phyloP scores from a whole-genome alignment of 192 early-diverging fungal species.

The Kappamyces sp. region DNA sequence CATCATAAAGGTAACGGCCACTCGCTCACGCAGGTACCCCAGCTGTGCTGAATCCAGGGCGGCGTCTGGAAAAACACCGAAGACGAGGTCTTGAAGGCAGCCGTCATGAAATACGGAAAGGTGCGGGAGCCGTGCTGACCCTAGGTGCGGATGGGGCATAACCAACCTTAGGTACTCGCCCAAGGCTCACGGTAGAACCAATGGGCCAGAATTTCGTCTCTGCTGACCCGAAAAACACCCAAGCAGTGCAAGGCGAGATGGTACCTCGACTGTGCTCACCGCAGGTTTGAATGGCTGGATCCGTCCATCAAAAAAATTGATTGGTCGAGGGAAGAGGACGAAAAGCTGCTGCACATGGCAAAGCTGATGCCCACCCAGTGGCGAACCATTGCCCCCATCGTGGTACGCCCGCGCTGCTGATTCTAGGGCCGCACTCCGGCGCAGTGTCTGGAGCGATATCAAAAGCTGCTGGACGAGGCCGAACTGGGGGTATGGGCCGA shows the following conservation, averaged over 20 bases:
- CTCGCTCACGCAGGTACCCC: too few species aligned
- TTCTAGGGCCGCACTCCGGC: slow-evolving; percentile 70
- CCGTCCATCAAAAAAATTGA: slow-evolving; percentile 98
- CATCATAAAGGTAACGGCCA: too few species aligned
- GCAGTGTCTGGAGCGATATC: slow-evolving; percentile 96
- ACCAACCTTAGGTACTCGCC: too few species aligned
- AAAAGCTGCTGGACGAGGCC: slow-evolving; percentile 91
- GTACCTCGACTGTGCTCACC: slow-evolving; percentile 37
- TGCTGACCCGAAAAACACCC: slow-evolving; percentile 89
- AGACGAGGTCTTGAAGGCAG: slow-evolving; percentile 94
- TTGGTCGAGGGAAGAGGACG: slow-evolving; percentile 98
- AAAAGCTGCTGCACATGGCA: slow-evolving; percentile 92
- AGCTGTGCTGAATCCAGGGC: slow-evolving; percentile 56
- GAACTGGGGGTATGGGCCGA: slow-evolving; percentile 70
- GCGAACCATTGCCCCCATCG: slow-evolving; percentile 97
- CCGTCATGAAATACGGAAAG: slow-evolving; percentile 97
- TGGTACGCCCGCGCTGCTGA: slow-evolving; percentile 33
- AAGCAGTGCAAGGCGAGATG: slow-evolving; percentile 99
- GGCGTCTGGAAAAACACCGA: slow-evolving; percentile 99
- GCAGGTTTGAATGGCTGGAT: slow-evolving; percentile 87
- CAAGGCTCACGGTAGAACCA: slow-evolving; percentile 55
- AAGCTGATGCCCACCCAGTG: slow-evolving; percentile 99
- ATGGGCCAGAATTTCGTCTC: slow-evolving; percentile 95
- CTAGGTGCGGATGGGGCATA: too few species aligned
- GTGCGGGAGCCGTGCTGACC: too few species aligned